phyloP scores from a whole-genome alignment of 2,329 filamentous ascomycete genomes.

The Colletotrichum musae region DNA sequence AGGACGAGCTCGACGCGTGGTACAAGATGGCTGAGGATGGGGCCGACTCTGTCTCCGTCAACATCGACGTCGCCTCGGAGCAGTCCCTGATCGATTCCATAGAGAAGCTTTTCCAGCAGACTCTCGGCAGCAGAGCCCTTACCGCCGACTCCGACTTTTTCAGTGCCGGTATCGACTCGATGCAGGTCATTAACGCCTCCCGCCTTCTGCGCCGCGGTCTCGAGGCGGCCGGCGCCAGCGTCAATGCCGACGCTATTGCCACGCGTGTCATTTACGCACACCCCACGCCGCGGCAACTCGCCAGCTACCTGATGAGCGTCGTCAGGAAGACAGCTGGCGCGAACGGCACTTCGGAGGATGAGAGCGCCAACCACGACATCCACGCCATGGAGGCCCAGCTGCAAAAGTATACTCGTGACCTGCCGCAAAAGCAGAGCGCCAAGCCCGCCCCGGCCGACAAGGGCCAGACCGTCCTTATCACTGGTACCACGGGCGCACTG shows the following conservation, averaged over 20 bases:
- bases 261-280: slow-evolving; percentile 57
- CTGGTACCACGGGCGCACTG: slow-evolving; percentile 32
- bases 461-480: slow-evolving; percentile 48
- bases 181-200: slow-evolving; percentile 55
- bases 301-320: slow-evolving; percentile 49
- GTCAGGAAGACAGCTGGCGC: neutral
- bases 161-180: slow-evolving; percentile 55
- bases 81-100: slow-evolving; percentile 46
- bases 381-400: slow-evolving; percentile 52
- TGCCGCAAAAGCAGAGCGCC: slow-evolving; percentile 44
- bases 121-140: slow-evolving; percentile 40
- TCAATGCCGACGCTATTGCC: slow-evolving; percentile 52
- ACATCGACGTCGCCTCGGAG: slow-evolving; percentile 52
- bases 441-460: slow-evolving; percentile 50
- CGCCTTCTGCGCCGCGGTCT: slow-evolving; percentile 53
- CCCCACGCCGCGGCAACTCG: slow-evolving; percentile 53
- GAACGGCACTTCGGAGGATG: slow-evolving; percentile 38
- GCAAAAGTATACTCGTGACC: slow-evolving; percentile 52
- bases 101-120: slow-evolving; percentile 42
- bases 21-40: slow-evolving; percentile 56
- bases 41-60: slow-evolving; percentile 57
- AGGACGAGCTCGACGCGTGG: slow-evolving; percentile 58
- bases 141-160: slow-evolving; percentile 55
- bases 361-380: slow-evolving; percentile 42
- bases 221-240: slow-evolving; percentile 48